Base-by-base conservation (phyloP, 352 stramenopile species). In the Blastocystis sp. region DNA sequence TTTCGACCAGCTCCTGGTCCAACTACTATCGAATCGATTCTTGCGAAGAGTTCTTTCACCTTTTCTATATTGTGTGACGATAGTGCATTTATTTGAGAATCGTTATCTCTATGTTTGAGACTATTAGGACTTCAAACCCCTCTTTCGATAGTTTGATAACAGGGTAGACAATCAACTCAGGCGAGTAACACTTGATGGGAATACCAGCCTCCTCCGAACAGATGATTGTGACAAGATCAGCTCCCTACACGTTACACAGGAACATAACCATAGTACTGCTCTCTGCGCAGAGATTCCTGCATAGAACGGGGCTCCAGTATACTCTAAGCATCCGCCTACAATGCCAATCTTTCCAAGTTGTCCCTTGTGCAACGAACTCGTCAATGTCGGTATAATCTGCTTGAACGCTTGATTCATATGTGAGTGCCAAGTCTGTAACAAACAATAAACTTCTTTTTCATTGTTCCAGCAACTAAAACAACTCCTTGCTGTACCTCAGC, bases 251-350 rank as follows among this genome's bases (percentile, higher is more conserved):
- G 76, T 87, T 29, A 79, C 41, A 59, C 7, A 69, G 2, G 5
- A 61, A 68, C 18, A 70, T 3, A 37, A 13, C 43, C 47, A 26
- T 18, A 56, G n/a, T 70, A 87, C 76, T 76, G 93, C 94, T 90
- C 97, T 95, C 5, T 98, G 92, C 45, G 94, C 93, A 43, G 96
- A 93, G 61, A 97, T 94, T 8, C 94, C 96, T 2, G 96, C 96
- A 92, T 98, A 98, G 90, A 95, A 98, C 0, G 96, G 96, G 47
- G 96, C 96, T 41, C 96, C 96, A 9, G 96, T 98, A 92, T 98
- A 98, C 90, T 97, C 95, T 84, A 95, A 93, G 11, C 93, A 98
- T n/a, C 96, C 96, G 29, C 96, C 96, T 13, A 98, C 91, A 54
- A 98, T 92, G 20, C 94, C 96, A 26, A 98, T 91, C 47, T 93